phyloP scores from a whole-genome alignment of 306 rosid genomes.

The Glycyrrhiza uralensis region DNA sequence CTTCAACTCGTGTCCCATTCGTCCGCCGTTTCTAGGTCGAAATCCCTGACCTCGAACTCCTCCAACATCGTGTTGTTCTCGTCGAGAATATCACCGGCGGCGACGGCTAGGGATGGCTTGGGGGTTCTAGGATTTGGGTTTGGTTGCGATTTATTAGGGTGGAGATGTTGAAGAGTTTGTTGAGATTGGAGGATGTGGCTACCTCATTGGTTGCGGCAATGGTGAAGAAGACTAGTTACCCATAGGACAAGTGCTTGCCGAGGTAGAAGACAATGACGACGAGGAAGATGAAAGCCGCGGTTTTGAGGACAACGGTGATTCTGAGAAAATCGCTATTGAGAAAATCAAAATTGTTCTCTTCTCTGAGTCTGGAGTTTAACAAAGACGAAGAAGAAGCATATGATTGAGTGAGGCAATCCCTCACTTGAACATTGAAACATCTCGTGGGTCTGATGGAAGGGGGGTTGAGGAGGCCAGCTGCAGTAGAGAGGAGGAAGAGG shows the following conservation, averaged over 20 bases:
- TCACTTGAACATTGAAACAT: too few relatives aligned
- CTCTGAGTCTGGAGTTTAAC: too few relatives aligned
- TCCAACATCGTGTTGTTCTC: conserved; percentile 85
- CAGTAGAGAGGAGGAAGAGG: too few relatives aligned
- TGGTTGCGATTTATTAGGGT: conserved; percentile 33
- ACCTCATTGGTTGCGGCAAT: conserved; percentile 28
- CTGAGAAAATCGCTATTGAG: conserved; percentile 38
- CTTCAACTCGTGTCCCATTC: conserved; percentile 37
- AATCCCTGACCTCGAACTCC: conserved; percentile 74
- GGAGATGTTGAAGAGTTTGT: conserved; percentile 42
- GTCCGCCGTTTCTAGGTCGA: conserved; percentile 53
- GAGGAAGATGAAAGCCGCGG: conserved; percentile 38
- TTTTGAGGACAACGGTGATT: conserved; percentile 33
- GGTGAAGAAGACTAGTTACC: conserved; percentile 66
- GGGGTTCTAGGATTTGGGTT: conserved; percentile 14
- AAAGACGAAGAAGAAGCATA: too few relatives aligned
- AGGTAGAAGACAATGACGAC: conserved; percentile 59
- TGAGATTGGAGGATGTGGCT: conserved; percentile 57
- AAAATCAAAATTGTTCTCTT: too few relatives aligned
- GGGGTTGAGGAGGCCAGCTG: too few relatives aligned
- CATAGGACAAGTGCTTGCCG: conserved; percentile 64
- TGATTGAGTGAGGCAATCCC: too few relatives aligned
- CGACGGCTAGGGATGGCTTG: conserved; percentile 16
- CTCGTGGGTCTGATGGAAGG: too few relatives aligned
- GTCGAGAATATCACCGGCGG: conserved; percentile 44